Conservation (phyloP, 148 eudicot genomes). For the Suaeda aralocaspica region DNA sequence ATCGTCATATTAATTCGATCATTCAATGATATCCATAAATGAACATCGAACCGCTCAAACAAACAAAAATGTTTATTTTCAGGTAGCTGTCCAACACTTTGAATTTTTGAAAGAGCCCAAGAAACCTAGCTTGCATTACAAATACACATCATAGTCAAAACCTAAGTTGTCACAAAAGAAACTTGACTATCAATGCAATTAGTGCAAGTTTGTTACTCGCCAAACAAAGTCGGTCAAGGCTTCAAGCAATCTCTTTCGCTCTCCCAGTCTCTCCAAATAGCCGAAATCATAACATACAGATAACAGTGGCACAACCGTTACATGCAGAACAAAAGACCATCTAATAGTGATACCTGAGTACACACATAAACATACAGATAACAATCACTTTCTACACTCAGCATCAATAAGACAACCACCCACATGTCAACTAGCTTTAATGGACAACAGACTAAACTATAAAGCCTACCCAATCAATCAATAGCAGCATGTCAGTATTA, state of each 20-base stretch:
- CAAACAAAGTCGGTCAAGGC: too few species aligned
- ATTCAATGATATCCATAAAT: too few species aligned
- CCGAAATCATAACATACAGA: neutral
- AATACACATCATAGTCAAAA: neutral
- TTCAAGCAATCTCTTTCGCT: neutral
- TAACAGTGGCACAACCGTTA: neutral
- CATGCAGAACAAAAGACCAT: neutral
- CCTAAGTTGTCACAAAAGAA: too few species aligned
- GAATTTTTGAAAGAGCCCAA: neutral
- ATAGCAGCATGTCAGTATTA: neutral
- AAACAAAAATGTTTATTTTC: too few species aligned
- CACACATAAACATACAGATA: neutral
- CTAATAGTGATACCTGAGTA: neutral
- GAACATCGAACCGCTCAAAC: too few species aligned
- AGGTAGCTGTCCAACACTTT: too few species aligned
- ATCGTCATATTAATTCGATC: too few species aligned
- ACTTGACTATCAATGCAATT: too few species aligned
- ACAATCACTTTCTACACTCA: neutral
- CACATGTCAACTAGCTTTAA: neutral
- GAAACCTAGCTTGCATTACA: neutral
- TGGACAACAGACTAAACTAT: neutral
- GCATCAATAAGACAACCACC: neutral
- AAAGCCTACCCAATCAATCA: neutral
- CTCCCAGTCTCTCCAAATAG: neutral
- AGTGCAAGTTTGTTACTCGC: too few species aligned